Percentiles rank a stretch among this genome's conserved stretches.
These are phyloP conservation scores for Lodderomyces jiufengensis DNA, from an alignment of 1,139 yeast genomes.

Conservation along the genomic window DNA sequence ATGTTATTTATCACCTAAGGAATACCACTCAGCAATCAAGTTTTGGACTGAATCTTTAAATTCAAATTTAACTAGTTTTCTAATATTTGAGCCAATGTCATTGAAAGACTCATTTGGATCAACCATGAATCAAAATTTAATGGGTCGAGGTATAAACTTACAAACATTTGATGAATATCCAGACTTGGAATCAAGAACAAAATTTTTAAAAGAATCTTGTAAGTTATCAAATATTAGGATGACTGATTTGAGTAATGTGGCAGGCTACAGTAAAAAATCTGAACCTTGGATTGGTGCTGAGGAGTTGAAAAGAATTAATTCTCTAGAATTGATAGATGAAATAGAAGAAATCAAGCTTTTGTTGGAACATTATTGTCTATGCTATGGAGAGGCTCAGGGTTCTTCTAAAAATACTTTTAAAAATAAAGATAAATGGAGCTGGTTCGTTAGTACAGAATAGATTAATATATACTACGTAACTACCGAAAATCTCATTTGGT, in stretches of 20 bases:
- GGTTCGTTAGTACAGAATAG: conserved; percentile 9
- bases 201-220: conserved; percentile 27
- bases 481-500: not conserved
- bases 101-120: conserved; percentile 70
- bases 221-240: conserved; percentile 26
- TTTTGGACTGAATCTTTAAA: conserved; percentile 29
- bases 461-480: not conserved
- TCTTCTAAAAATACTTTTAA: conserved; percentile 1
- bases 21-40: conserved; percentile 50
- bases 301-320: conserved; percentile 53
- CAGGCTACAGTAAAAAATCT: conserved; percentile 43
- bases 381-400: conserved; percentile 20
- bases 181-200: conserved; percentile 37
- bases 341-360: conserved; percentile 77
- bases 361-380: conserved; percentile 68
- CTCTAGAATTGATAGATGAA: conserved; percentile 81
- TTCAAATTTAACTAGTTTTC: conserved; percentile 29
- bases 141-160: conserved; percentile 67
- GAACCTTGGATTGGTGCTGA: conserved; percentile 40
- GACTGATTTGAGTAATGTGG: conserved; percentile 58
- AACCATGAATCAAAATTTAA: conserved; percentile 76
- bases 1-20: conserved; percentile 67
- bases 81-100: conserved; percentile 85
- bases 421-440: conserved; percentile 13
- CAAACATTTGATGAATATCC: conserved; percentile 46